Percentiles rank a stretch among this genome's conserved stretches.
These are phyloP conservation scores for Geranium rotundifolium DNA, from an alignment of 345 rosid genomes.

Conservation along the genomic window DNA sequence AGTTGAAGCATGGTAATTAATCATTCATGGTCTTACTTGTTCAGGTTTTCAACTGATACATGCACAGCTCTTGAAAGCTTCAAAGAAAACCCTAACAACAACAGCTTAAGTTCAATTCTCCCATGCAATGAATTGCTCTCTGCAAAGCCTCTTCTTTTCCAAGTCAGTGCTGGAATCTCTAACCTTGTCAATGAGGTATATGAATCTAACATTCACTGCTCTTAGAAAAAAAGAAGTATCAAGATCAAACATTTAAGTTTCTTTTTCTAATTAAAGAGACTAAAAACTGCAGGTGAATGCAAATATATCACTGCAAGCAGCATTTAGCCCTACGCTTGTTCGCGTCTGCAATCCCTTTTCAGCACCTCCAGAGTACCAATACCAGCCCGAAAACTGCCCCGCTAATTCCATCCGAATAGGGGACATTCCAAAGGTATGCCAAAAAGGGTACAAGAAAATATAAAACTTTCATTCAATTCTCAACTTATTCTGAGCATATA, in stretches of 20 bases:
- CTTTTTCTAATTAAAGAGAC: not conserved
- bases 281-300: constrained; percentile 34
- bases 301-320: constrained; percentile 32
- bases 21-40: not conserved
- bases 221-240: not conserved
- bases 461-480: not conserved
- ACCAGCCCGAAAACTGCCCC: constrained; percentile 39
- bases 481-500: too few relatives aligned
- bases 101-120: constrained; percentile 52
- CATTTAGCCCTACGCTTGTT: constrained; percentile 8
- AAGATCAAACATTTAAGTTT: not conserved
- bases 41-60: constrained; percentile 51
- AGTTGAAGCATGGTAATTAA: not conserved
- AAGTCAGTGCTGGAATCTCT: constrained; percentile 45
- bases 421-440: constrained; percentile 43
- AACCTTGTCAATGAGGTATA: constrained; percentile 35
- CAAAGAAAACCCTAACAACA: constrained; percentile 46
- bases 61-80: constrained; percentile 48
- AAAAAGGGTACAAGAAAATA: not conserved
- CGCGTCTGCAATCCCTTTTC: constrained; percentile 66
- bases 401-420: constrained; percentile 32
- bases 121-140: constrained; percentile 49
- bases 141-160: constrained; percentile 31
- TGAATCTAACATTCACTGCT: not conserved
- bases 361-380: constrained; percentile 40